phyloP scores from a whole-genome alignment of 1,139 yeast genomes.

The Blastobotrys malaysiensis region DNA sequence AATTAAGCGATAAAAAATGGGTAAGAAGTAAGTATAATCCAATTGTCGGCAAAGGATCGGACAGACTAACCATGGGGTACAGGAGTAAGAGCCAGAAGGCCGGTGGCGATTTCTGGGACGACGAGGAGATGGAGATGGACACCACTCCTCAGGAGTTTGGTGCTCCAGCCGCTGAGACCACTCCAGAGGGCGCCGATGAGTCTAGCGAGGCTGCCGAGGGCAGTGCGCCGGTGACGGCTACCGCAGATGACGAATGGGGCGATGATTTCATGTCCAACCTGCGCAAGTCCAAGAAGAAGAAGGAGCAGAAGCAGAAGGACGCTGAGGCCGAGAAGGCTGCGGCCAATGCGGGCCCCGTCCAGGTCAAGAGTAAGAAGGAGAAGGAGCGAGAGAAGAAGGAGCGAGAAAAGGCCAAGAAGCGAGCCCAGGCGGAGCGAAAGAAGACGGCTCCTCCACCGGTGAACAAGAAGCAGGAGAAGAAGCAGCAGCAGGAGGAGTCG shows the following conservation, averaged over 20 bases:
- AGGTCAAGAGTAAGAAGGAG: slow-evolving; percentile 85
- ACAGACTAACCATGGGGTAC: slow-evolving; percentile 1
- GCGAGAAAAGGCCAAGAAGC: slow-evolving; percentile 90
- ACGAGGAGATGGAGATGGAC: slow-evolving; percentile 51
- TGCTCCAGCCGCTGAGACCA: slow-evolving; percentile 14
- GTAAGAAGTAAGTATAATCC: slow-evolving; percentile 29
- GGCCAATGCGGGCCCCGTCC: slow-evolving; percentile 24
- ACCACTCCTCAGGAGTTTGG: slow-evolving; percentile 57
- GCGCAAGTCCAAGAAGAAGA: slow-evolving; percentile 72
- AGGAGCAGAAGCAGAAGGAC: slow-evolving; percentile 42
- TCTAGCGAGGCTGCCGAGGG: slow-evolving; percentile 20
- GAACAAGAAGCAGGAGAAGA: background rate
- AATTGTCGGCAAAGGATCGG: background rate
- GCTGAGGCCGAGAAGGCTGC: slow-evolving; percentile 33
- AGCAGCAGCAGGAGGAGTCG: slow-evolving; percentile 35
- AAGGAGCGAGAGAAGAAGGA: slow-evolving; percentile 97
- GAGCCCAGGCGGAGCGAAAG: slow-evolving; percentile 83
- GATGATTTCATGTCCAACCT: slow-evolving; percentile 79
- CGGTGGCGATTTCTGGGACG: slow-evolving; percentile 81
- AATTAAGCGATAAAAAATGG: slow-evolving; percentile 24
- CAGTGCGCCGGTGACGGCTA: slow-evolving; percentile 22
- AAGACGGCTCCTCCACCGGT: slow-evolving; percentile 57
- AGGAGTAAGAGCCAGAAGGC: slow-evolving; percentile 44
- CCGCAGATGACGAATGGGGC: slow-evolving; percentile 41
- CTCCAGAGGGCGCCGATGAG: slow-evolving; percentile 4